phyloP scores from a whole-genome alignment of 2,329 filamentous ascomycete species.

The Colletotrichum sublineola region DNA sequence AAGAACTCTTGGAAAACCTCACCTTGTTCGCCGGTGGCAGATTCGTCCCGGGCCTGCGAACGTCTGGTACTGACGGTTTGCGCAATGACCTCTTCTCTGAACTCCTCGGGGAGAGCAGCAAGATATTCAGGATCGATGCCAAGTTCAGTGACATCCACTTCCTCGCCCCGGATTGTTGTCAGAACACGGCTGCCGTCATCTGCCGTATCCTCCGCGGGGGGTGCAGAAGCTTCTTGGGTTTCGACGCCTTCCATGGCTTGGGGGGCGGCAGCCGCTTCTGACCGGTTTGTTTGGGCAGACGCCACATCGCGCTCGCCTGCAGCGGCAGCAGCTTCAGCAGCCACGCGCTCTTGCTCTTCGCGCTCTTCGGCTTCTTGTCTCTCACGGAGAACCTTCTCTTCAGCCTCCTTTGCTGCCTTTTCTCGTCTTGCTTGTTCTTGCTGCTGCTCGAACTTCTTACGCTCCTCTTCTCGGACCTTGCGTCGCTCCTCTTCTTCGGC shows the following conservation, averaged over 20 bases:
- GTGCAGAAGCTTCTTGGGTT: conserved; percentile 55
- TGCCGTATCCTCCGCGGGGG: conserved; percentile 49
- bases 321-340: conserved; percentile 67
- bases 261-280: conserved; percentile 51
- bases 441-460: conserved; percentile 64
- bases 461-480: conserved; percentile 68
- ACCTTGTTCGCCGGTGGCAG: conserved; percentile 78
- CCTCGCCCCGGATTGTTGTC: conserved; percentile 86
- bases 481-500: conserved; percentile 67
- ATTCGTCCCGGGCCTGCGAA: conserved; percentile 78
- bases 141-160: conserved; percentile 92
- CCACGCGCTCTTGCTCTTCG: conserved; percentile 71
- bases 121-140: conserved; percentile 96
- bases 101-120: conserved; percentile 95
- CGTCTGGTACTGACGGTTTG: conserved; percentile 87
- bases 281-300: conserved; percentile 43
- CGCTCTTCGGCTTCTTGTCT: conserved; percentile 79
- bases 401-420: conserved; percentile 79
- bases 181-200: conserved; percentile 70
- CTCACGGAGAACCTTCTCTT: conserved; percentile 75
- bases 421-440: conserved; percentile 73
- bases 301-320: conserved; percentile 51
- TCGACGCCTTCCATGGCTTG: conserved; percentile 85
- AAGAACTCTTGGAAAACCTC: conserved; percentile 95
- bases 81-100: conserved; percentile 95